Evolutionary conservation across 768 basidiomycete genomes (phyloP).

Genomic region (Lactarius trivialis): DNA sequence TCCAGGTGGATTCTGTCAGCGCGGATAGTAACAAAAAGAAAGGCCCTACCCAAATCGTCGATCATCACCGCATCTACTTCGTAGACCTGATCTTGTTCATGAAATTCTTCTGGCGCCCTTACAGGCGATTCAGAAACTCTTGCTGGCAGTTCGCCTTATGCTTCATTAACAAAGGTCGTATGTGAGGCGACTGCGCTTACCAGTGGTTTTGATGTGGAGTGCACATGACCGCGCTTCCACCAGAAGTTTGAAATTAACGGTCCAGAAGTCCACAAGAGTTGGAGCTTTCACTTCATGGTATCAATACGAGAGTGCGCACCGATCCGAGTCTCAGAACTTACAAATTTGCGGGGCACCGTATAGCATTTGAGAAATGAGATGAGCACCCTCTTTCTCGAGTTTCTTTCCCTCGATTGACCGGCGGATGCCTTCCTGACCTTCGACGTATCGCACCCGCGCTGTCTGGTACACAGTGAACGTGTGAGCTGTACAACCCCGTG

Average conservation of each 20-base stretch:
- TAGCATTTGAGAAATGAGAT: slow-evolving; percentile 54
- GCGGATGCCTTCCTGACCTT: slow-evolving; percentile 50
- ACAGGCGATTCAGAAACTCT: slow-evolving; percentile 33
- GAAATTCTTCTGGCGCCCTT: neutral
- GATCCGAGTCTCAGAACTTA: slow-evolving; percentile 31
- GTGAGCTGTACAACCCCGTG: neutral
- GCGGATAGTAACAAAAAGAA: neutral
- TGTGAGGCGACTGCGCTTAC: slow-evolving; percentile 23
- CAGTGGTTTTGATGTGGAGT: slow-evolving; percentile 35
- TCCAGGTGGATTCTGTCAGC: neutral
- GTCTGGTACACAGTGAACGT: slow-evolving; percentile 27
- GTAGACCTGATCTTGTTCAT: neutral
- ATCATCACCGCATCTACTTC: neutral
- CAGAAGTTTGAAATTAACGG: slow-evolving; percentile 61
- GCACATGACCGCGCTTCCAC: slow-evolving; percentile 53
- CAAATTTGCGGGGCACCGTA: slow-evolving; percentile 61
- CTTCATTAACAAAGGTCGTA: neutral
- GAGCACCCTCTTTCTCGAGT: slow-evolving; percentile 47
- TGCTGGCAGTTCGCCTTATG: slow-evolving; percentile 36
- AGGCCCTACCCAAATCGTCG: slow-evolving; percentile 1
- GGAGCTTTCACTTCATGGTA: slow-evolving; percentile 51
- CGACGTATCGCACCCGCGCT: slow-evolving; percentile 57
- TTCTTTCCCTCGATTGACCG: slow-evolving; percentile 47
- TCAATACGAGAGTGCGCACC: neutral
- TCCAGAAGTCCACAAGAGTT: slow-evolving; percentile 68